Evolutionary conservation across 148 eudicot species (phyloP).

Genomic region (Diospyros lotus): DNA sequence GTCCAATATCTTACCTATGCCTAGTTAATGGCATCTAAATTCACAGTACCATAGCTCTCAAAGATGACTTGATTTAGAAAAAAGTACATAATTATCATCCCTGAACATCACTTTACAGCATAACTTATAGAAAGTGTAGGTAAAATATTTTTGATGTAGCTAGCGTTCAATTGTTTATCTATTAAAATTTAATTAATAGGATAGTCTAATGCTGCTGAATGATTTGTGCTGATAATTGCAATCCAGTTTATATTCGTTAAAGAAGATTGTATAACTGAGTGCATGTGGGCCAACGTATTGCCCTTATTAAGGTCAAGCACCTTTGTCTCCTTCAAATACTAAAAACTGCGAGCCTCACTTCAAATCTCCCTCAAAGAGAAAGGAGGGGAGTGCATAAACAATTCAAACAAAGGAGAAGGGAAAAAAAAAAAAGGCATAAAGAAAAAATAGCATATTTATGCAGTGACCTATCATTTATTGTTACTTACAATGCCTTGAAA

Average conservation of each 20-base stretch:
- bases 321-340: neutral
- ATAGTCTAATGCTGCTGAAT: neutral
- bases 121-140: neutral
- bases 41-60: neutral
- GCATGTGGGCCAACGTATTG: neutral
- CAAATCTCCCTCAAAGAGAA: neutral
- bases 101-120: neutral
- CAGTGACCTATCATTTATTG: neutral
- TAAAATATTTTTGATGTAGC: neutral
- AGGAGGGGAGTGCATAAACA: neutral
- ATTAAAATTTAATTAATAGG: neutral
- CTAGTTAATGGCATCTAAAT: neutral
- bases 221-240: neutral
- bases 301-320: neutral
- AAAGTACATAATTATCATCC: neutral
- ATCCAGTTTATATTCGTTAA: no score
- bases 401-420: neutral
- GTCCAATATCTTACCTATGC: neutral
- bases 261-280: neutral
- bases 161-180: neutral
- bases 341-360: neutral
- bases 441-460: neutral
- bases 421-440: neutral
- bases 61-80: neutral
- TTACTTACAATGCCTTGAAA: neutral